These are phyloP conservation scores for Cercospora zeina DNA, from an alignment of 2,329 filamentous ascomycete genomes.

Conservation along the genomic window DNA sequence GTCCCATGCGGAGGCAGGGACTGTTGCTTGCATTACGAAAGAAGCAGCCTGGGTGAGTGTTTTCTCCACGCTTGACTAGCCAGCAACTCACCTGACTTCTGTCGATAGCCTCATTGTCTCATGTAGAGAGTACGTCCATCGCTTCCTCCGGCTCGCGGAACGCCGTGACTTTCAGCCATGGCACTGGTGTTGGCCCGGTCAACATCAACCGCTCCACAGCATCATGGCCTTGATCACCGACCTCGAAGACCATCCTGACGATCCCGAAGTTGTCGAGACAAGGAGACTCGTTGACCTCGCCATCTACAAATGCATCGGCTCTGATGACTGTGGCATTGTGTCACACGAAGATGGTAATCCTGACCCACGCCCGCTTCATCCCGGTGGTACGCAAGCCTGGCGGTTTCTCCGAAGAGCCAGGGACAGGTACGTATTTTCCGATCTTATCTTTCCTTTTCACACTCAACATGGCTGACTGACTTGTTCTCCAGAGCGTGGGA, in stretches of 20 bases:
- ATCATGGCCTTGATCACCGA: slow-evolving; percentile 33
- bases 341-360: slow-evolving; percentile 27
- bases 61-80: neutral
- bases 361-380: slow-evolving; percentile 26
- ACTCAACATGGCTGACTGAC: neutral
- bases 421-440: slow-evolving; percentile 20
- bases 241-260: slow-evolving; percentile 29
- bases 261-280: slow-evolving; percentile 27
- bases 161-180: slow-evolving; percentile 31
- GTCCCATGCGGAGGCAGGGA: slow-evolving; percentile 27
- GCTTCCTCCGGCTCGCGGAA: slow-evolving; percentile 29
- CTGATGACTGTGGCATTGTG: slow-evolving; percentile 29
- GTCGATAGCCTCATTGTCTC: slow-evolving; percentile 26
- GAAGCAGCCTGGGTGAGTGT: slow-evolving; percentile 29
- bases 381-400: slow-evolving; percentile 30
- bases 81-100: slow-evolving; percentile 13
- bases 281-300: slow-evolving; percentile 29
- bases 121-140: slow-evolving; percentile 30
- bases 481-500: slow-evolving; percentile 28
- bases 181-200: slow-evolving; percentile 33
- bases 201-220: slow-evolving; percentile 33
- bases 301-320: slow-evolving; percentile 30
- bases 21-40: slow-evolving; percentile 24
- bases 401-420: slow-evolving; percentile 28
- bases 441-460: neutral